Base-by-base conservation (phyloP, 306 rosid species). In the Lathyrus tuberosus region DNA sequence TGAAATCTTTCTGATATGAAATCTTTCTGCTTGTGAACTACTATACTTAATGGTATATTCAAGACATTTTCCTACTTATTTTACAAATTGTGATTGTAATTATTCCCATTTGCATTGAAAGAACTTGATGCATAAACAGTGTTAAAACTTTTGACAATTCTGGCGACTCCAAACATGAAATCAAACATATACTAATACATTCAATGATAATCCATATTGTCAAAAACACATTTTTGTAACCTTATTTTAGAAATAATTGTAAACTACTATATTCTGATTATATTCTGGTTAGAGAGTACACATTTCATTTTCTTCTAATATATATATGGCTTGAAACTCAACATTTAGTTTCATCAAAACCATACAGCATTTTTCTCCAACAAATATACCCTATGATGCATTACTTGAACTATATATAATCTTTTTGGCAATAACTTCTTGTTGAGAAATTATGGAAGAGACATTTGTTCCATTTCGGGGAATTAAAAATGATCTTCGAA, bases 391-490 rank as follows among this genome's bases (percentile, higher is more conserved):
- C 7, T 31, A 5, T 31, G 35, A 31, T 31, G 6, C 7, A 31
- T 31, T 4, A 31, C 35, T 31, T 31, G 6, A 31, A 4, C 7
- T 31, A 5, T 5, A 31, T 31, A 31, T 4, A 31, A 31, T 31
- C 7, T 31, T 31, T 31, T 31, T 31, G 35, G 6, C 35, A 31
- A 31, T 31, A 31, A 31, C 35, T 31, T 31, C 35, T 31, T 0
- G 35, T 31, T 65, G 18, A 66, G 51, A 58, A 78, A 74, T 51
- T 38, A 88, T 88, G 91, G 89, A 88, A 72, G 91, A 86, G 82
- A 85, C 85, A 37, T 88, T 88, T 76, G 91, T 84, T 22, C 95
- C 95, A 4, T 82, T 88, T 76, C 80, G 89, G 0, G 91, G 95
- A 64, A 88, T 88, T 53, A 88, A 75, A 77, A 80, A 84, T 74